Evolutionary conservation across 768 basidiomycete genomes (phyloP).

Genomic region (Trametes cinnabarina): DNA sequence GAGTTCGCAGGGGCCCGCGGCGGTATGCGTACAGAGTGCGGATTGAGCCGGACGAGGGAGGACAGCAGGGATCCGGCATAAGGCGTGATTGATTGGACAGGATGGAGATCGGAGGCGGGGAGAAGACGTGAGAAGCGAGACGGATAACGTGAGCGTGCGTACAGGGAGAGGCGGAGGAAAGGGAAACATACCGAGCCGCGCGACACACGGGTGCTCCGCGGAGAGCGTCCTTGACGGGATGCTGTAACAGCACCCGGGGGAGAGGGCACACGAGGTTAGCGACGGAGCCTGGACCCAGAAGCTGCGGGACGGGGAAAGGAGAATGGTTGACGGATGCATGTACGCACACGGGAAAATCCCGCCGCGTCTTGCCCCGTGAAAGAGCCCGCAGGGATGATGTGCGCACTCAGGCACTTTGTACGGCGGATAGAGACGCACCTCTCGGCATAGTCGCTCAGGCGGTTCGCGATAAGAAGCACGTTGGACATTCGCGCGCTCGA

Average conservation of each 20-base stretch:
- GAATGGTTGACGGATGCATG: not conserved
- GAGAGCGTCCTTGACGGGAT: constrained; percentile 51
- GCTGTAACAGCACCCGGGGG: constrained; percentile 34
- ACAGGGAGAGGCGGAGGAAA: constrained; percentile 12
- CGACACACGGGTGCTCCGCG: constrained; percentile 50
- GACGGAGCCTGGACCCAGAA: constrained; percentile 5
- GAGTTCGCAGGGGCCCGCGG: not conserved
- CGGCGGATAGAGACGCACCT: constrained; percentile 42
- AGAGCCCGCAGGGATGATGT: constrained; percentile 1
- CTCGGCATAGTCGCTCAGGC: constrained; percentile 62
- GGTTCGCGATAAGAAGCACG: constrained; percentile 64
- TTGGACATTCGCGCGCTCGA: constrained; percentile 41
- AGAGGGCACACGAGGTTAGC: constrained; percentile 7
- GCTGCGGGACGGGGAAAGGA: constrained; percentile 10
- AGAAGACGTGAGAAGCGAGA: not conserved
- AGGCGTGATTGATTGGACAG: constrained; percentile 2
- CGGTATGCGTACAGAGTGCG: not conserved
- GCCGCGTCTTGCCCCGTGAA: not conserved
- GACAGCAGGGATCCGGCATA: not conserved
- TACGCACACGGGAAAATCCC: not conserved
- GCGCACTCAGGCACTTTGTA: too few species aligned
- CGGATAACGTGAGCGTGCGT: constrained; percentile 6
- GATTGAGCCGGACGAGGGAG: too few species aligned
- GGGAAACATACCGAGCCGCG: constrained; percentile 48
- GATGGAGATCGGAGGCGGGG: not conserved